Percentiles rank a stretch among this genome's conserved stretches.
phyloP scores from a whole-genome alignment of 2,329 filamentous ascomycete species.

The Herpotrichia juniperi region DNA sequence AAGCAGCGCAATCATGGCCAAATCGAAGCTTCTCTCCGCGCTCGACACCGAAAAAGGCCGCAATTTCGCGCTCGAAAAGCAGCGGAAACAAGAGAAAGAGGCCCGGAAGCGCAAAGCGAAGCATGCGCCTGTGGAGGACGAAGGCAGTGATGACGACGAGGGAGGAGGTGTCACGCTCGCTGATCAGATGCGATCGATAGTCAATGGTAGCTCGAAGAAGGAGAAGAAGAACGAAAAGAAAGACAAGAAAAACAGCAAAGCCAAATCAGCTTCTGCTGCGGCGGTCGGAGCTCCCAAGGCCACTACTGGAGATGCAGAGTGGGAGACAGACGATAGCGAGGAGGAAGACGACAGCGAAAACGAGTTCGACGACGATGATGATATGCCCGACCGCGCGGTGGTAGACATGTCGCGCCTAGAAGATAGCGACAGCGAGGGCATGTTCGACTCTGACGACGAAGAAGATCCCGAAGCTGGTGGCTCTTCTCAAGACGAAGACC shows the following conservation, averaged over 20 bases:
- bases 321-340: conserved; percentile 48
- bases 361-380: conserved; percentile 38
- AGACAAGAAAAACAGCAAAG: too few relatives aligned
- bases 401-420: conserved; percentile 38
- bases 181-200: conserved; percentile 29
- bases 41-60: conserved; percentile 64
- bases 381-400: conserved; percentile 19
- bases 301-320: conserved; percentile 37
- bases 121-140: conserved; percentile 18
- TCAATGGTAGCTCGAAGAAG: conserved; percentile 39
- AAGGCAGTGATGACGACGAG: conserved; percentile 23
- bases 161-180: conserved; percentile 38
- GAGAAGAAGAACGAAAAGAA: conserved; percentile 33
- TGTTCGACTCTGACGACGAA: conserved; percentile 29
- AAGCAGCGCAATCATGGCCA: conserved; percentile 39
- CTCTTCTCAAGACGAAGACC: conserved; percentile 63
- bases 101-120: conserved; percentile 56
- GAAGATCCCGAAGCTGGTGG: conserved; percentile 57
- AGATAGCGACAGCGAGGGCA: conserved; percentile 43
- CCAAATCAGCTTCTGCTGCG: conserved; percentile 17
- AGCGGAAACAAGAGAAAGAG: conserved; percentile 69
- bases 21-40: conserved; percentile 63
- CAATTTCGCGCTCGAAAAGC: conserved; percentile 78
- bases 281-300: too few relatives aligned
- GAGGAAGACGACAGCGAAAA: conserved; percentile 45